phyloP scores from a whole-genome alignment of 768 basidiomycete species.

The Phlebiopsis flavidoalba region DNA sequence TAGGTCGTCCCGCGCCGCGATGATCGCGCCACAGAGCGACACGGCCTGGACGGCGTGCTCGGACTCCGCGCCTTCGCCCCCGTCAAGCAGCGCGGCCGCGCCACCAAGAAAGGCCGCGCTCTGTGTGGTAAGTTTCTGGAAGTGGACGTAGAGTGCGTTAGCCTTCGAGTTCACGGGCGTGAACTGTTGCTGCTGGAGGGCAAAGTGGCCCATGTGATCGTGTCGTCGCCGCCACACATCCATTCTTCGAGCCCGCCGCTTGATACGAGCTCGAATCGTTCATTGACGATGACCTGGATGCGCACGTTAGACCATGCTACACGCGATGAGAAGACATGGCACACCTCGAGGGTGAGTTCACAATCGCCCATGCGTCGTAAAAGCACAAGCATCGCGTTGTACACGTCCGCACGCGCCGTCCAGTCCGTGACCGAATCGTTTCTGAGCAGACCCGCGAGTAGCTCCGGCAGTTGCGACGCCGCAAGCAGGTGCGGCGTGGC shows the following conservation, averaged over 20 bases:
- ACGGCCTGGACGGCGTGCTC: slow-evolving; percentile 37
- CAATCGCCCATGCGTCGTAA: slow-evolving; percentile 46
- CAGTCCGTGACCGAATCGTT: slow-evolving; percentile 56
- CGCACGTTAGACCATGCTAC: not conserved
- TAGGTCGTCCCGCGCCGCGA: slow-evolving; percentile 44
- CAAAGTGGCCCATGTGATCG: slow-evolving; percentile 39
- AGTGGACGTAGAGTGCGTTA: slow-evolving; percentile 43
- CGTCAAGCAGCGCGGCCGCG: slow-evolving; percentile 36
- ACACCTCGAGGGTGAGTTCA: slow-evolving; percentile 39
- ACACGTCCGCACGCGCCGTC: slow-evolving; percentile 40
- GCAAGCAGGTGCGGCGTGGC: slow-evolving; percentile 37
- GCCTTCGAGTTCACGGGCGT: slow-evolving; percentile 33
- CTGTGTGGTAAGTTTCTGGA: slow-evolving; percentile 49
- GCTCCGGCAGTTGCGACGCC: slow-evolving; percentile 41
- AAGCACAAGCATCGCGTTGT: slow-evolving; percentile 43
- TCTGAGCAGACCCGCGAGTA: slow-evolving; percentile 41
- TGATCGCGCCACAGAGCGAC: slow-evolving; percentile 48
- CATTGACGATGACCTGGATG: slow-evolving; percentile 31
- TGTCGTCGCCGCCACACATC: slow-evolving; percentile 41
- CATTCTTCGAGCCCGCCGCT: slow-evolving; percentile 41
- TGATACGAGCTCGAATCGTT: slow-evolving; percentile 32
- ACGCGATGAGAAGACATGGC: not conserved
- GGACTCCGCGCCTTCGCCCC: slow-evolving; percentile 22
- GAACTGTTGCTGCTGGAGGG: slow-evolving; percentile 29
- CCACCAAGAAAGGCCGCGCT: slow-evolving; percentile 45